Evolutionary conservation across 2,329 filamentous ascomycete species (phyloP).

Genomic region (Lizonia empirigonia): DNA sequence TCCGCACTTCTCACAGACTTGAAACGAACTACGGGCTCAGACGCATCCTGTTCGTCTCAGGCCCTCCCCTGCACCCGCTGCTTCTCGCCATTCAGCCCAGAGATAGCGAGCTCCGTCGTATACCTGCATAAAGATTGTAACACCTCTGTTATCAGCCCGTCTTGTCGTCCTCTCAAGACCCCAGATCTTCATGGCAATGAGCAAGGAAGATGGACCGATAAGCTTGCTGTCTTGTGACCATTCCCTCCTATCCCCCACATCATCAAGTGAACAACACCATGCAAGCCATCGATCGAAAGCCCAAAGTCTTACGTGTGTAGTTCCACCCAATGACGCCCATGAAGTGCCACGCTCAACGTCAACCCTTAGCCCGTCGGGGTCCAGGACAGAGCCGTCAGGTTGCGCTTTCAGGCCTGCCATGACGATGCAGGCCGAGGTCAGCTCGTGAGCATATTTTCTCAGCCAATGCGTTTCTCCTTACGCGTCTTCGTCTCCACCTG

Average conservation of each 20-base stretch:
- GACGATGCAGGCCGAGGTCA: not conserved
- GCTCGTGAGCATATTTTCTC: slow-evolving; percentile 2
- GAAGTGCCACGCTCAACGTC: slow-evolving; percentile 7
- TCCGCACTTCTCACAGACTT: slow-evolving; percentile 19
- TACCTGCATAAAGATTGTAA: slow-evolving; percentile 12
- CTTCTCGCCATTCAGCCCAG: slow-evolving; percentile 5
- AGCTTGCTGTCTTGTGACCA: slow-evolving; percentile 14
- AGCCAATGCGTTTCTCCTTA: slow-evolving; percentile 4
- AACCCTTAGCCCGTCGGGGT: slow-evolving; percentile 2
- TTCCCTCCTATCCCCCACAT: slow-evolving; percentile 12
- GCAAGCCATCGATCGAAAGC: slow-evolving; percentile 16
- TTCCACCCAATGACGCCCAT: slow-evolving; percentile 18
- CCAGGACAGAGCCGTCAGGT: not conserved
- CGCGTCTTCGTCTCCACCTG: slow-evolving; percentile 5
- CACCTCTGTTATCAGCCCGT: slow-evolving; percentile 12
- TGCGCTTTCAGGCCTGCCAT: slow-evolving; percentile 1
- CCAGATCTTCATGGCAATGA: slow-evolving; percentile 3
- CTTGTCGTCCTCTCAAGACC: slow-evolving; percentile 3
- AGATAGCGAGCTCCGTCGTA: slow-evolving; percentile 1
- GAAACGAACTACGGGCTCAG: slow-evolving; percentile 20
- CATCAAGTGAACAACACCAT: slow-evolving; percentile 7
- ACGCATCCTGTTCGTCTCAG: slow-evolving; percentile 18
- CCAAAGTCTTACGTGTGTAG: slow-evolving; percentile 16
- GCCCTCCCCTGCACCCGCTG: slow-evolving; percentile 1
- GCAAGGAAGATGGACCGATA: slow-evolving; percentile 18